Conservation (phyloP, 768 basidiomycete species). For the Chalciporus sphaerocephalus region DNA sequence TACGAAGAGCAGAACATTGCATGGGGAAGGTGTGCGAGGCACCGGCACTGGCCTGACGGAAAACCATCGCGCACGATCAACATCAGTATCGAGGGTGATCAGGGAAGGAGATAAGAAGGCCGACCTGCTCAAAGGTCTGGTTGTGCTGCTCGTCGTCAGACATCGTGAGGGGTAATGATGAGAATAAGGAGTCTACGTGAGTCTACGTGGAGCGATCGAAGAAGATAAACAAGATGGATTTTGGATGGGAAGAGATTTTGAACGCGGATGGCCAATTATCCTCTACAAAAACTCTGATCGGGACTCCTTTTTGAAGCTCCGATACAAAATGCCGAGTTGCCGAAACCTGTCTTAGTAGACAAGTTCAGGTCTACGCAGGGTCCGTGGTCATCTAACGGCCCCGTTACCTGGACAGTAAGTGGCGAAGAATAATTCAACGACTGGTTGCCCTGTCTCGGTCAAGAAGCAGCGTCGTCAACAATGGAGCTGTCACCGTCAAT, state of each 20-base stretch:
- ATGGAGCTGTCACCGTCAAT: too few species aligned
- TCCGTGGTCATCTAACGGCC: too few species aligned
- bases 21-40: slow-evolving; percentile 79
- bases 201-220: slow-evolving; percentile 25
- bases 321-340: slow-evolving; percentile 26
- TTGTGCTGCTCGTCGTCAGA: slow-evolving; percentile 94
- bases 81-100: slow-evolving; percentile 6
- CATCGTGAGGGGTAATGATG: slow-evolving; percentile 45
- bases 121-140: slow-evolving; percentile 79
- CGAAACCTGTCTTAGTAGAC: too few species aligned
- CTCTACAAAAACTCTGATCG: slow-evolving; percentile 26
- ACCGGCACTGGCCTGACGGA: slow-evolving; percentile 57
- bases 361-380: too few species aligned
- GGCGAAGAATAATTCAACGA: too few species aligned
- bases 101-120: slow-evolving; percentile 17
- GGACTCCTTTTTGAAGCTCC: slow-evolving; percentile 39
- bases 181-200: slow-evolving; percentile 14
- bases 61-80: slow-evolving; percentile 18
- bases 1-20: slow-evolving; percentile 96
- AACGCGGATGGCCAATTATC: slow-evolving; percentile 7
- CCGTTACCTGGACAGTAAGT: too few species aligned
- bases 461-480: too few species aligned
- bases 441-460: too few species aligned
- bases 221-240: slow-evolving; percentile 22
- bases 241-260: slow-evolving; percentile 23